These are phyloP conservation scores for Phytophthora citrophthora DNA, from an alignment of 352 stramenopile species.

Conservation along the genomic window DNA sequence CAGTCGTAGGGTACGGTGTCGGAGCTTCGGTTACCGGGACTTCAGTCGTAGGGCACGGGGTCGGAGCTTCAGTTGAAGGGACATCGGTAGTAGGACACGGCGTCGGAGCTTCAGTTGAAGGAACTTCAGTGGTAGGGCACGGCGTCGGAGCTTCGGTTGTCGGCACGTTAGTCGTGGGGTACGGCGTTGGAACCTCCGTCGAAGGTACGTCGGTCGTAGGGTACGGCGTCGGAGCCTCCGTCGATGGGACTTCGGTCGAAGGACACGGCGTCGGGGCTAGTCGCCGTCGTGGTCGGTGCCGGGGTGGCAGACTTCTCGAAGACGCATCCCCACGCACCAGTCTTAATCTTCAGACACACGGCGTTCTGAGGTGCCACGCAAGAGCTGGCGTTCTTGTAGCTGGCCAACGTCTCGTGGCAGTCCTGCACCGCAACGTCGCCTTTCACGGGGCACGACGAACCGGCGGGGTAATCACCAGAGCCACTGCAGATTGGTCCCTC, in stretches of 20 bases:
- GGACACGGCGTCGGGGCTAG: conserved; percentile 16
- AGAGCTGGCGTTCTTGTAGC: conserved; percentile 51
- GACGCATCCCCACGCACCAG: conserved; percentile 76
- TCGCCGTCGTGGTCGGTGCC: conserved; percentile 3
- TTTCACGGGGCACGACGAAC: conserved; percentile 59
- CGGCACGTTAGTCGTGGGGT: conserved; percentile 11
- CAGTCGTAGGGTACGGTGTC: conserved; percentile 10
- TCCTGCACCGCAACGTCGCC: conserved; percentile 61
- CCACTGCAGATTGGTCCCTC: conserved; percentile 67
- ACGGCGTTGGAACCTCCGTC: conserved; percentile 15
- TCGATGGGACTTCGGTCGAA: conserved; percentile 10
- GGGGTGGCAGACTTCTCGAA: conserved; percentile 21
- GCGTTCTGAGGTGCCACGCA: conserved; percentile 65
- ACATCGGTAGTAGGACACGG: conserved; percentile 22
- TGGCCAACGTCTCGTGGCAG: conserved; percentile 63
- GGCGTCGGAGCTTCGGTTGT: conserved; percentile 10
- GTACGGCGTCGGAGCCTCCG: conserved; percentile 12
- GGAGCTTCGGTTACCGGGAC: not conserved
- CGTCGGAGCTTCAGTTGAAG: conserved; percentile 9
- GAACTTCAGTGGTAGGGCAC: conserved; percentile 9
- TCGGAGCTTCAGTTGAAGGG: conserved; percentile 6
- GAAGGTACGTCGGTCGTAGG: conserved; percentile 9
- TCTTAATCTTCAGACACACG: conserved; percentile 66
- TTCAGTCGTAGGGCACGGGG: conserved; percentile 22
- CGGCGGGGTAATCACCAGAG: conserved; percentile 42